Percentiles rank a stretch among this genome's conserved stretches.
Conservation (phyloP, 2,329 filamentous ascomycete species). For the Xylariaceae sp. region DNA sequence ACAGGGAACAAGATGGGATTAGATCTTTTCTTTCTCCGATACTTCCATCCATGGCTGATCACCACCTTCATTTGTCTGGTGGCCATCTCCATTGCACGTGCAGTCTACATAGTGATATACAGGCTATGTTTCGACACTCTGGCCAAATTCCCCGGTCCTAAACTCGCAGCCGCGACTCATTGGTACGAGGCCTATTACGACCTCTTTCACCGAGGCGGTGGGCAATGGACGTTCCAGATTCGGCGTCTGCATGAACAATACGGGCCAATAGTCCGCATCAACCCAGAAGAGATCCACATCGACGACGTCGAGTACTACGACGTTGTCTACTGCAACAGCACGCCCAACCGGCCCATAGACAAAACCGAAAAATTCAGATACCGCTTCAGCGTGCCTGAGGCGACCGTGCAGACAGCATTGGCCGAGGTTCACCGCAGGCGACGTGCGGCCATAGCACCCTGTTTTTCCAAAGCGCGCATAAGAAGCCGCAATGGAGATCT, state of each 20-base stretch:
- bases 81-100: too few species aligned
- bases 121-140: conserved; percentile 17
- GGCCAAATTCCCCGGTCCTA: conserved; percentile 20
- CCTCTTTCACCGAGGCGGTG: conserved; percentile 15
- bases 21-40: too few species aligned
- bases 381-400: conserved; percentile 22
- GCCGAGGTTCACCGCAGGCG: conserved; percentile 25
- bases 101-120: too few species aligned
- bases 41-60: too few species aligned
- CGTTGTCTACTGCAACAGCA: neutral
- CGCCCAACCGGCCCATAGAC: conserved; percentile 3
- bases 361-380: conserved; percentile 18
- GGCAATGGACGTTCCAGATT: conserved; percentile 17
- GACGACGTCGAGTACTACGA: conserved; percentile 13
- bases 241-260: conserved; percentile 18
- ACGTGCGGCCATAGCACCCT: conserved; percentile 28
- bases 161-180: conserved; percentile 14
- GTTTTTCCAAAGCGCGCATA: conserved; percentile 41
- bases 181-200: conserved; percentile 28
- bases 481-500: neutral
- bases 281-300: conserved; percentile 18
- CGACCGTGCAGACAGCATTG: conserved; percentile 23
- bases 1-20: too few species aligned
- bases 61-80: too few species aligned
- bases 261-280: conserved; percentile 23